Conservation (phyloP, 768 basidiomycete genomes). For the Agaricus blazei region DNA sequence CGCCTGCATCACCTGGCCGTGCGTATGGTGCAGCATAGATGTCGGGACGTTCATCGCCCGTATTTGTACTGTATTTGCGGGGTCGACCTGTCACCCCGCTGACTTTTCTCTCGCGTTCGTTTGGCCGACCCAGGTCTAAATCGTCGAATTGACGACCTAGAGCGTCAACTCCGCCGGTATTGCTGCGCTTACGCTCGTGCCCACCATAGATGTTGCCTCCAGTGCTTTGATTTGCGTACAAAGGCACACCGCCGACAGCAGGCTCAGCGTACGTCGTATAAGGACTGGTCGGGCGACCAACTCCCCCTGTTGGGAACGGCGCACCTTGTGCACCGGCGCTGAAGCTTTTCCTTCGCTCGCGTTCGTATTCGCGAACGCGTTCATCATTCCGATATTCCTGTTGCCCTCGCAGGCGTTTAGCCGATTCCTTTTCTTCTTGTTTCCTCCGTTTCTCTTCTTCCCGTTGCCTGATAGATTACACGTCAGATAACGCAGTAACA, state of each 20-base stretch:
- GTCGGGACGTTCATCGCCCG: constrained; percentile 15
- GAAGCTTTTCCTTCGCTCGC: constrained; percentile 54
- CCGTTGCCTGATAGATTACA: constrained; percentile 33
- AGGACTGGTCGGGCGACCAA: constrained; percentile 22
- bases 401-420: constrained; percentile 45
- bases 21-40: constrained; percentile 1
- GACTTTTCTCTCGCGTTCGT: constrained; percentile 29
- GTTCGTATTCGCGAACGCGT: constrained; percentile 53
- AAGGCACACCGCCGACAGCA: constrained; percentile 12
- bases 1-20: constrained; percentile 7
- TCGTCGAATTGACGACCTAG: constrained; percentile 38
- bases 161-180: constrained; percentile 24
- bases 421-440: constrained; percentile 40
- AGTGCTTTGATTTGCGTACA: constrained; percentile 16
- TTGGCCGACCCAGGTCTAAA: constrained; percentile 32
- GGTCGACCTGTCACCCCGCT: constrained; percentile 30
- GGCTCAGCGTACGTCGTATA: constrained; percentile 17
- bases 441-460: constrained; percentile 39
- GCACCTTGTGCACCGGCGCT: constrained; percentile 27
- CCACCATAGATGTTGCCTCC: constrained; percentile 15
- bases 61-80: constrained; percentile 40
- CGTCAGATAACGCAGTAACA: not conserved
- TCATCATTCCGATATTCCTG: constrained; percentile 45
- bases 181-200: constrained; percentile 29
- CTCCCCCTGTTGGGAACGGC: constrained; percentile 24